Conservation (phyloP, 768 basidiomycete species). For the Suillus clintonianus region DNA sequence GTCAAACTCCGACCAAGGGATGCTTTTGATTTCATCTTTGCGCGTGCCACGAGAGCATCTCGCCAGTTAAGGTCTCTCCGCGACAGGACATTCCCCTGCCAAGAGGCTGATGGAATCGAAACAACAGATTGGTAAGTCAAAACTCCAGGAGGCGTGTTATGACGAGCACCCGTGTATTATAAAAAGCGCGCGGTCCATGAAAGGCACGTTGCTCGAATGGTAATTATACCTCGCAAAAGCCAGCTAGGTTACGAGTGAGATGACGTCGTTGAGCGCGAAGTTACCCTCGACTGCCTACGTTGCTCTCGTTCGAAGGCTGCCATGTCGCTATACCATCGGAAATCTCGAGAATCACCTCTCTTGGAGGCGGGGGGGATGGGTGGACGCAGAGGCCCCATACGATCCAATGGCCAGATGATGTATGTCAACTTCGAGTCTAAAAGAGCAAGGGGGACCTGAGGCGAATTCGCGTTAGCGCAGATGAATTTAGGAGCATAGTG, state of each 20-base stretch:
- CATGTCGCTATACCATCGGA: constrained; percentile 28
- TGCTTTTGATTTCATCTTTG: constrained; percentile 37
- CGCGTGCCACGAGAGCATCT: constrained; percentile 46
- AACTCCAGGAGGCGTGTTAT: not conserved
- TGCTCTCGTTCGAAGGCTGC: constrained; percentile 33
- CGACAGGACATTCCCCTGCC: constrained; percentile 42
- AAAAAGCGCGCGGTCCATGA: not conserved
- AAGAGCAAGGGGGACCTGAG: constrained; percentile 44
- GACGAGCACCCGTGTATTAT: not conserved
- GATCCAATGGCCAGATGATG: constrained; percentile 53
- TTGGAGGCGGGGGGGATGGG: constrained; percentile 21
- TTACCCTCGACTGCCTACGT: constrained; percentile 25
- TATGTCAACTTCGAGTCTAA: constrained; percentile 52
- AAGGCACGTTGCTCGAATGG: not conserved
- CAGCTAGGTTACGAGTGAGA: not conserved
- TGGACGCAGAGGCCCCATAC: constrained; percentile 40
- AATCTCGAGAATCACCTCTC: constrained; percentile 21
- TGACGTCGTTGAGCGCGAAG: not conserved
- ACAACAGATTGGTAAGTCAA: not conserved
- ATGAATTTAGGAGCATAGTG: constrained; percentile 1
- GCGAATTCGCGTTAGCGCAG: not conserved
- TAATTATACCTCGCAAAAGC: not conserved
- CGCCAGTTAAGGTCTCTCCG: constrained; percentile 45
- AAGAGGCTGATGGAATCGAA: constrained; percentile 41
- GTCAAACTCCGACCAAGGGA: constrained; percentile 35